Evolutionary conservation across 1,284 basidiomycete genomes (phyloP), one percentile per base, ranked within the genome.

Genomic region (Trichosporon sp.): DNA sequence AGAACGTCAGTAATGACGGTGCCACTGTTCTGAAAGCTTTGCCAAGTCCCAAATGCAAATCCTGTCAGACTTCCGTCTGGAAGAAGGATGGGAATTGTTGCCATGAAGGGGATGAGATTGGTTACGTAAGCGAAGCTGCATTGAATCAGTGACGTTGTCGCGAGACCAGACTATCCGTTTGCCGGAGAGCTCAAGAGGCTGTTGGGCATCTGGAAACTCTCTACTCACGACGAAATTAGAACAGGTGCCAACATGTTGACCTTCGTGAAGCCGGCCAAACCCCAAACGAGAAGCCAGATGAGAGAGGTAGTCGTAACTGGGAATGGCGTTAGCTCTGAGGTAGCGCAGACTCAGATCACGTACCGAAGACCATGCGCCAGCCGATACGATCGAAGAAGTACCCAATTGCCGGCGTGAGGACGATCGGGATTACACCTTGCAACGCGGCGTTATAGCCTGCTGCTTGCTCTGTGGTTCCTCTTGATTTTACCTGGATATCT

Each of bases 401-500:
- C 1, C 81, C 81, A 1, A 78, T 71, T 0, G 73, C 33, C 0
- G 82, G 81, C 0, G 80, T 81, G 34, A 82, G 69, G 11, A 83
- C 72, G 61, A 82, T 82, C 0, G 81, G 80, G n/a, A 82, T 78
- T 32, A 82, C 71, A 58, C 78, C 73, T 16, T 78, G 76, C 19
- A 82, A 65, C 0, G 78, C 74, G 1, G 73, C 67, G 52, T 80
- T 82, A 69, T 82, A 83, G 9, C 82, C 82, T 1, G 82, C 81
- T 2, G 76, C 74, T 14, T 77, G 71, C 31, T 65, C 74, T 2
- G 74, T 72, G 0, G 78, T 76, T 23, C 80, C 79, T 11, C 82
- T 72, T 0, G 81, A 82, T 21, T 73, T 59, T 21, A 72, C 68
- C 63, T 81, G 77, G 61, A 82, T 76, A 58, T 83, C 82, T 46